Percentiles rank a stretch among this genome's conserved stretches.
Evolutionary conservation across 2,329 filamentous ascomycete genomes (phyloP).

Genomic region (Sphaerulina musiva): DNA sequence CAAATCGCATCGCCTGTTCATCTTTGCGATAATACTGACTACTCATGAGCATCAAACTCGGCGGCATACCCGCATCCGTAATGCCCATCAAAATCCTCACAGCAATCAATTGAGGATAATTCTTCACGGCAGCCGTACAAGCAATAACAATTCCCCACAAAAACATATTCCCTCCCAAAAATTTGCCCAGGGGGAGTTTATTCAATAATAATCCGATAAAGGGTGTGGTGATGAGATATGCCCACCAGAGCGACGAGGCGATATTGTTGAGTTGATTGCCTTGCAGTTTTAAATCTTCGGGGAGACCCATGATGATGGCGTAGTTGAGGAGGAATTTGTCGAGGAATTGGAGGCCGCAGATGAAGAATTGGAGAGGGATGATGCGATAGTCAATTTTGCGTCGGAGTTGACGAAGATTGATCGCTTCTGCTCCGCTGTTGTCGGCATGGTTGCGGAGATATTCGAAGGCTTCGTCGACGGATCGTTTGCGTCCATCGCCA

Average conservation of each 20-base stretch:
- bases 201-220: conserved; percentile 31
- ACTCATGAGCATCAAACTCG: conserved; percentile 17
- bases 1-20: conserved; percentile 59
- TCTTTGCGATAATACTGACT: conserved; percentile 26
- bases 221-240: conserved; percentile 14
- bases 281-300: conserved; percentile 16
- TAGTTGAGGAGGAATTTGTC: conserved; percentile 59
- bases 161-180: conserved; percentile 12
- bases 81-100: conserved; percentile 17
- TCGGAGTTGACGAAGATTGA: conserved; percentile 13
- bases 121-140: conserved; percentile 16
- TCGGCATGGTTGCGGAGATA: conserved; percentile 10
- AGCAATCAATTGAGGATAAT: conserved; percentile 21
- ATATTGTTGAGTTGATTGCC: conserved; percentile 21
- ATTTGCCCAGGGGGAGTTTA: conserved; percentile 36
- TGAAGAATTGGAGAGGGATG: conserved; percentile 16
- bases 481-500: conserved; percentile 1
- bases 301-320: conserved; percentile 56
- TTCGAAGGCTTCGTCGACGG: conserved; percentile 13
- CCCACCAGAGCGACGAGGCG: conserved; percentile 17
- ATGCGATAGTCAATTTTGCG: conserved; percentile 20
- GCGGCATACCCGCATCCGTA: conserved; percentile 13
- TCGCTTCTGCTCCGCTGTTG: conserved; percentile 6
- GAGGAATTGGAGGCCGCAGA: conserved; percentile 11
- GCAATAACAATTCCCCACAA: conserved; percentile 14